A percentile compares a stretch with the other conserved stretches of the same genome.
Evolutionary conservation across 371 early-diverging fungal genomes (phyloP).

Genomic region (Syncephalis fuscata): DNA sequence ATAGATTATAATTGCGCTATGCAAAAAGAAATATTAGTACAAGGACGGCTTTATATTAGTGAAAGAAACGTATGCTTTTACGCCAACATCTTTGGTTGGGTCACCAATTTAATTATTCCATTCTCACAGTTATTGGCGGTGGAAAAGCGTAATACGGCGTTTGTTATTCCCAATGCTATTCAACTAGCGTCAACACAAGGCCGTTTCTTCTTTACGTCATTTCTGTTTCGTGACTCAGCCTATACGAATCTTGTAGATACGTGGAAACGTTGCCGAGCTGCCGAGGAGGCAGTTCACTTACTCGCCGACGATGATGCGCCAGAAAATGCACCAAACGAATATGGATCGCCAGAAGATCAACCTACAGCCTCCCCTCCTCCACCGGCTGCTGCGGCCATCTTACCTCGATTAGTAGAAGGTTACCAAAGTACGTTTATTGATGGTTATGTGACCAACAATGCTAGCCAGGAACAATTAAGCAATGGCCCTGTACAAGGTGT

Average conservation of each 20-base stretch:
- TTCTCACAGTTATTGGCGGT: slow-evolving; percentile 70
- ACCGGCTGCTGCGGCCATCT: no score
- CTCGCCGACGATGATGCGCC: slow-evolving; percentile 13
- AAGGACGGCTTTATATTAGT: slow-evolving; percentile 81
- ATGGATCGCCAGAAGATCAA: no score
- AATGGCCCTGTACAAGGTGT: no score
- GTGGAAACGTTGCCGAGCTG: slow-evolving; percentile 20
- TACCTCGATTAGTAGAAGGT: no score
- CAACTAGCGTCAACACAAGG: slow-evolving; percentile 57
- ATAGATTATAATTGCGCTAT: slow-evolving; percentile 82
- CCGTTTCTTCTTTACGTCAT: slow-evolving; percentile 43
- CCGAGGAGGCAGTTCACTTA: slow-evolving; percentile 8
- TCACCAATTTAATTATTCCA: slow-evolving; percentile 70
- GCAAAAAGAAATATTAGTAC: slow-evolving; percentile 83
- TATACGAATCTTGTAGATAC: slow-evolving; percentile 49
- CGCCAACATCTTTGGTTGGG: slow-evolving; percentile 94
- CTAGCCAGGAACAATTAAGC: no score
- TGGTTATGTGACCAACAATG: no score
- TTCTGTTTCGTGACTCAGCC: slow-evolving; percentile 61
- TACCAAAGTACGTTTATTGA: no score
- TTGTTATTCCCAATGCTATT: slow-evolving; percentile 77
- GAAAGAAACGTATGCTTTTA: slow-evolving; percentile 79
- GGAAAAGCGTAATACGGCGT: slow-evolving; percentile 59
- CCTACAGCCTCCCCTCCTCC: background rate
- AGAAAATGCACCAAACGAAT: no score